Evolutionary conservation across 2,329 filamentous ascomycete genomes (phyloP).

Genomic region (Pseudopyricularia javanii): DNA sequence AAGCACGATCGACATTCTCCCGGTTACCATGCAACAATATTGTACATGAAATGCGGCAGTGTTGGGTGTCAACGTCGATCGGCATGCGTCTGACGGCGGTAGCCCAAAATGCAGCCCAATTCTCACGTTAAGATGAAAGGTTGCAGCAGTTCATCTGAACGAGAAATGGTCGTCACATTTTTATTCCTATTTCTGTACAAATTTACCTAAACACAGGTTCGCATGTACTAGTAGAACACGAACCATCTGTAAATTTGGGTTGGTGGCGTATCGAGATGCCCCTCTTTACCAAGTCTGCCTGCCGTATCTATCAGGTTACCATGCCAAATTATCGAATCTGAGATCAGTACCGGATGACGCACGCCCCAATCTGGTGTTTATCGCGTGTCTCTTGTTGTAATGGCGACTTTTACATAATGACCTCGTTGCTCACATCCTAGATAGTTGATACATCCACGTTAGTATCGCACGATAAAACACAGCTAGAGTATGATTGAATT

Average conservation of each 20-base stretch:
- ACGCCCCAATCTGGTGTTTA: neutral
- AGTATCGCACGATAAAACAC: slow-evolving; percentile 4
- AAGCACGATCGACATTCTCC: neutral
- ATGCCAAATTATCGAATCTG: too few species aligned
- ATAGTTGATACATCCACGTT: neutral
- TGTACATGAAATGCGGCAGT: neutral
- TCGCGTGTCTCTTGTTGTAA: neutral
- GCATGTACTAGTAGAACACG: too few species aligned
- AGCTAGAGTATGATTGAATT: neutral
- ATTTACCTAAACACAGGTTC: too few species aligned
- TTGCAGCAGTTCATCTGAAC: neutral
- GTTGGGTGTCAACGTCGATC: neutral
- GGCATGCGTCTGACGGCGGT: neutral
- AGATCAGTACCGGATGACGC: neutral
- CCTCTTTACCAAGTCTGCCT: too few species aligned
- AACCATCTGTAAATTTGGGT: too few species aligned
- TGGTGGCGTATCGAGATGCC: too few species aligned
- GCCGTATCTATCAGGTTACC: too few species aligned
- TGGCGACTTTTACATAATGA: slow-evolving; percentile 65
- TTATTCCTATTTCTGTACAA: neutral
- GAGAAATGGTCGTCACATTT: neutral
- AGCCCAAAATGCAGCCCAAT: neutral
- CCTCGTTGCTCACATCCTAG: slow-evolving; percentile 71
- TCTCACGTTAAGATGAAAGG: neutral
- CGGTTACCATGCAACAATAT: too few species aligned